Percentiles rank a stretch among this genome's conserved stretches.
Conservation (phyloP, 495 filamentous ascomycete species). For the Amorphotheca resinae region DNA sequence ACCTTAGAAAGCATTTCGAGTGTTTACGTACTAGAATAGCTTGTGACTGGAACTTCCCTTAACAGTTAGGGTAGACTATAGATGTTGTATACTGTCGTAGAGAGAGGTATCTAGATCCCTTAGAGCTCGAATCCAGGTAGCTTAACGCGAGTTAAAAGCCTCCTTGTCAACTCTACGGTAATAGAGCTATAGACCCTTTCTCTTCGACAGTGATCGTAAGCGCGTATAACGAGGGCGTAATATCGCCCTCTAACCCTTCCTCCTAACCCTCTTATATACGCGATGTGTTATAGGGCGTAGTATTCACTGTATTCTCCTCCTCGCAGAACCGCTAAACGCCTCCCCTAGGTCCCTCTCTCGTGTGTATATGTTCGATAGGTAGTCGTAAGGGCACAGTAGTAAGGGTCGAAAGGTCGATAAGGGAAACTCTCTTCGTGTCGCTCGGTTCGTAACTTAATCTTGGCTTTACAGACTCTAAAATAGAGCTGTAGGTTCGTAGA, state of each 20-base stretch:
- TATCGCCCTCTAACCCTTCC: background rate
- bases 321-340: background rate
- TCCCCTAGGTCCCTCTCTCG: background rate
- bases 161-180: too few relatives aligned
- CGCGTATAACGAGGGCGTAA: background rate
- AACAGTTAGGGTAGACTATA: too few relatives aligned
- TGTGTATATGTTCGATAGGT: background rate
- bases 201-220: background rate
- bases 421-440: background rate
- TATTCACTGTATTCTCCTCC: background rate
- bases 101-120: too few relatives aligned
- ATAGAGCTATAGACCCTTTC: too few relatives aligned
- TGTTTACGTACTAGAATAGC: too few relatives aligned
- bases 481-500: background rate
- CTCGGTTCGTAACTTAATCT: background rate
- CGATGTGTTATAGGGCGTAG: background rate
- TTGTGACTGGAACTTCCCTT: too few relatives aligned
- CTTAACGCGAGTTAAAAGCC: too few relatives aligned
- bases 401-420: background rate
- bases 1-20: constrained; percentile 8
- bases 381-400: background rate
- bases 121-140: too few relatives aligned
- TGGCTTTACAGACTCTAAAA: background rate
- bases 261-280: background rate
- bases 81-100: too few relatives aligned